phyloP scores from a whole-genome alignment of 2,329 filamentous ascomycete species.

The Apiospora kogelbergensis region DNA sequence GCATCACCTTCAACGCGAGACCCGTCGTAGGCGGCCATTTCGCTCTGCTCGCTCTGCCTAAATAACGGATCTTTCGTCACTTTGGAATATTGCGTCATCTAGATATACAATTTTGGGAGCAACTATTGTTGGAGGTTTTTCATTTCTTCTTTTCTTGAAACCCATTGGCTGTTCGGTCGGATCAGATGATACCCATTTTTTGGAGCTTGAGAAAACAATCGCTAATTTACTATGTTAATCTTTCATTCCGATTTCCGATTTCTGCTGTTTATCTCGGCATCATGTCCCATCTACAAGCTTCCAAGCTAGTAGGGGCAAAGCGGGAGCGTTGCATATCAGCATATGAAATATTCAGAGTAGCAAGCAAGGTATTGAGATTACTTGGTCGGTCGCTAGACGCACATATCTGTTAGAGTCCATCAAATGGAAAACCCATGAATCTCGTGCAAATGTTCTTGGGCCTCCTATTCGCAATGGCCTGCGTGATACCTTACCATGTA shows the following conservation, averaged over 20 bases:
- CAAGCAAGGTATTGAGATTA: neutral
- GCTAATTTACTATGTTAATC: neutral
- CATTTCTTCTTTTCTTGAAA: neutral
- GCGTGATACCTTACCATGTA: neutral
- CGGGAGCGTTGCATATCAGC: neutral
- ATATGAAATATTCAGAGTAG: neutral
- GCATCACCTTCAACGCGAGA: slow-evolving; percentile 70
- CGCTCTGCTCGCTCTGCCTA: slow-evolving; percentile 66
- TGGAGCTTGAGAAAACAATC: neutral
- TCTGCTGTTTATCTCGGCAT: neutral
- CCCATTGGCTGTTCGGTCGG: neutral
- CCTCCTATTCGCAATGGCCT: no score
- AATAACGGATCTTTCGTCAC: neutral
- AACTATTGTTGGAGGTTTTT: neutral
- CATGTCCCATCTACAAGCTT: neutral
- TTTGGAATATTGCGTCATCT: neutral
- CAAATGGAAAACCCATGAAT: neutral
- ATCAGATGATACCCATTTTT: slow-evolving; percentile 4
- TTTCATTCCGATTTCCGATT: neutral
- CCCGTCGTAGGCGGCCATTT: slow-evolving; percentile 82
- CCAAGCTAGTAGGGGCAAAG: neutral
- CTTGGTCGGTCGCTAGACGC: neutral
- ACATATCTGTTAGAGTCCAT: neutral
- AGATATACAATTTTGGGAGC: no score
- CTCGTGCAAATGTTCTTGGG: neutral